These are phyloP conservation scores for Botrytis porri DNA, from an alignment of 2,329 filamentous ascomycete genomes.

Conservation along the genomic window DNA sequence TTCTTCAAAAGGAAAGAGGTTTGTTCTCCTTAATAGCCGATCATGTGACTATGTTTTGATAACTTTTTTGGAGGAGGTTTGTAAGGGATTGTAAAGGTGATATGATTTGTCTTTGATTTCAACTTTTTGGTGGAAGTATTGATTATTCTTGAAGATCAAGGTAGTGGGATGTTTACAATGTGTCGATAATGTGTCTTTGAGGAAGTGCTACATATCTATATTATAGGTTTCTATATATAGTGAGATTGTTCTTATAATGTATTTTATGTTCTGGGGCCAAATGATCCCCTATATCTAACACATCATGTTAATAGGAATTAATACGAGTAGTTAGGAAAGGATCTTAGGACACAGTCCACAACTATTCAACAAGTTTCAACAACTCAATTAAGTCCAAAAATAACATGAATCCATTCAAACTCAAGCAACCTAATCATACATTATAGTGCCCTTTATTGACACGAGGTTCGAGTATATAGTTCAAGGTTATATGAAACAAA, in stretches of 20 bases:
- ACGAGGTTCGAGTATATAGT: accelerated
- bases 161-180: neutral
- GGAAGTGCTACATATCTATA: neutral
- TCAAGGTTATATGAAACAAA: accelerated
- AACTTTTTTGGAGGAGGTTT: neutral
- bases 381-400: no score
- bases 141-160: neutral
- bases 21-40: slow-evolving; percentile 9
- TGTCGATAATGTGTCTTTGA: neutral
- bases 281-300: neutral
- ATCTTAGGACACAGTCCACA: accelerated
- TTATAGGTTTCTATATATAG: neutral
- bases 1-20: neutral
- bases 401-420: no score
- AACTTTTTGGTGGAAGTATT: neutral
- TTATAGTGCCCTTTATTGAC: no score
- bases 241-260: accelerated
- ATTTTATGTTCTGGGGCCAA: neutral
- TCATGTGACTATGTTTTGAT: neutral
- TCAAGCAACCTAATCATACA: no score
- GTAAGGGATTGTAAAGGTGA: neutral
- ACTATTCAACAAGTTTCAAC: neutral
- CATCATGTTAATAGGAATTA: accelerated
- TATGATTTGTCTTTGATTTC: no score
- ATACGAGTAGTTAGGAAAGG: accelerated